phyloP scores from a whole-genome alignment of 768 basidiomycete species.

The Tubosaeta sp. region DNA sequence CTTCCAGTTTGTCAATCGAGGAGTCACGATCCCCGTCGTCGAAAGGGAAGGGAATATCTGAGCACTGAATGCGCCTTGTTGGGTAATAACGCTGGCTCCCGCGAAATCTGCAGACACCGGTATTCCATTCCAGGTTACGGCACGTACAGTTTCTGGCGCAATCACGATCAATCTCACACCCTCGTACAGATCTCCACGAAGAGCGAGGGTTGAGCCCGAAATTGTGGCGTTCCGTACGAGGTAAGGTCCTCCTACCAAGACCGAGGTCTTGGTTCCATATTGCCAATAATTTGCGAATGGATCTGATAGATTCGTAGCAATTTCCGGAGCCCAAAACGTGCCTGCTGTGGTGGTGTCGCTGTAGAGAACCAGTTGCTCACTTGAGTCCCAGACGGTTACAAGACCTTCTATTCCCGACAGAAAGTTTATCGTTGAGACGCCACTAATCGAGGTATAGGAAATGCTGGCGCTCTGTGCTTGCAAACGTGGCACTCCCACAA shows the following conservation, averaged over 20 bases:
- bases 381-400: conserved; percentile 62
- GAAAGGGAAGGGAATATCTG: conserved; percentile 35
- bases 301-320: conserved; percentile 38
- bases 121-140: conserved; percentile 72
- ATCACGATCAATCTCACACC: conserved; percentile 59
- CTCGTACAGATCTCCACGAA: conserved; percentile 66
- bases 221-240: conserved; percentile 56
- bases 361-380: conserved; percentile 62
- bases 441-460: conserved; percentile 23
- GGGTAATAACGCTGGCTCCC: conserved; percentile 23
- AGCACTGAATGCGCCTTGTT: conserved; percentile 47
- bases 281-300: conserved; percentile 63
- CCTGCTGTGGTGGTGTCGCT: conserved; percentile 62
- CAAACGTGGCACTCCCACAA: conserved; percentile 45
- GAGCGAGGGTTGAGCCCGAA: conserved; percentile 44
- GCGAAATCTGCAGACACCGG: conserved; percentile 36
- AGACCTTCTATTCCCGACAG: conserved; percentile 54
- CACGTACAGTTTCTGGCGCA: conserved; percentile 47
- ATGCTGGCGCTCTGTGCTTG: conserved; percentile 23
- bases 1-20: conserved; percentile 63
- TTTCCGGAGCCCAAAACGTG: conserved; percentile 73
- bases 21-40: conserved; percentile 35
- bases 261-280: conserved; percentile 64
- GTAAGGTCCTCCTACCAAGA: conserved; percentile 64
- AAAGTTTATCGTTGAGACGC: conserved; percentile 47